Base-by-base conservation (phyloP, 768 basidiomycete genomes). In the Galerina marginata region DNA sequence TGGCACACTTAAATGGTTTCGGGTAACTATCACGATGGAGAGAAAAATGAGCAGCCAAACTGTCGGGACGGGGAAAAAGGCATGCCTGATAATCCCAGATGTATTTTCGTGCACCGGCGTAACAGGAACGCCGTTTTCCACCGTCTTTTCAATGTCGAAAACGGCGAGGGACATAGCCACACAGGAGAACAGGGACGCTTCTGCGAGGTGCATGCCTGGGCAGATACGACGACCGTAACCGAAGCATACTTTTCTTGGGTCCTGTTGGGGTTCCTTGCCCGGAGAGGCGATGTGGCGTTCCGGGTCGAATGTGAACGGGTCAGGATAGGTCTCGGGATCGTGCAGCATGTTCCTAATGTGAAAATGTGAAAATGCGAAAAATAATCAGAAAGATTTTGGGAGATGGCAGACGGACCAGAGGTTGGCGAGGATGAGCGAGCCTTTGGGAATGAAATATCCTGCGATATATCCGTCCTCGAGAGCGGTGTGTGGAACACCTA, bases 401-500 rank as follows among this genome's bases (percentile, higher is more conserved):
- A 12, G 29, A 33, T 33, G 2, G 29, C 4, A 33, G 29, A 59
- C 67, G n/a, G 38, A 81, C 84, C 83, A 84, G 38, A 82, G 69
- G 56, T 85, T 85, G 6, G 74, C 69, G 43, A 83, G 63, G 50
- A 85, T 77, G 38, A 83, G 68, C 0, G 81, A 65, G 9, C 76
- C 79, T 63, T 84, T 83, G n/a, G 84, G 83, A 45, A 86, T 77
- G 25, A 77, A 71, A 59, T 81, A 82, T 6, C 80, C 82, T 4
- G 69, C 61, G 45, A 79, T 71, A 33, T 75, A 71, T 37, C 79
- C 77, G 58, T 84, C 83, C 62, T 83, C 78, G 37, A 71, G 70
- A 1, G 80, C 77, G 5, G 73, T 71, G 61, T 85, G 83, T 14
- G 82, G 81, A 0, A 81, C 76, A 15, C 78, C 82, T 82, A 39